phyloP scores from a whole-genome alignment of 2,329 filamentous ascomycete genomes.

The Shiraia sp. region DNA sequence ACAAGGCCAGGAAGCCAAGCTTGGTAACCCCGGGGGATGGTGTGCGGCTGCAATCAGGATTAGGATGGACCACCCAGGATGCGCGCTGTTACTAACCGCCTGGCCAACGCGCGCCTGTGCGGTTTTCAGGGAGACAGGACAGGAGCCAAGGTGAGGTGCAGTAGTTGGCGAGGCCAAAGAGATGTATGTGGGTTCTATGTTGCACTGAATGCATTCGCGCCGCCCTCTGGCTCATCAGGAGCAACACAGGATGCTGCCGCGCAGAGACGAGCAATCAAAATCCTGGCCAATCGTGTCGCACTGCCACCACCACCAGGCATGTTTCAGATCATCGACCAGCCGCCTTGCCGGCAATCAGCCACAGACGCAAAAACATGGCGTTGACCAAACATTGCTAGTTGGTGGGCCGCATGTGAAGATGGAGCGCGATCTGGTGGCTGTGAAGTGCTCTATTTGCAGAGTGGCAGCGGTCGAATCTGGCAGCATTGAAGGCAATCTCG shows the following conservation, averaged over 20 bases:
- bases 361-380: neutral
- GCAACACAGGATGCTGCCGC: slow-evolving; percentile 13
- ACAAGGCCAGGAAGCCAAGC: slow-evolving; percentile 19
- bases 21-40: slow-evolving; percentile 17
- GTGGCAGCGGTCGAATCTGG: too few relatives aligned
- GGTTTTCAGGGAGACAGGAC: neutral
- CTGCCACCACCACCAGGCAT: slow-evolving; percentile 1
- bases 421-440: too few relatives aligned
- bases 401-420: too few relatives aligned
- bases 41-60: too few relatives aligned
- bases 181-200: slow-evolving; percentile 5
- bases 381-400: neutral
- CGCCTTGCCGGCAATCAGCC: slow-evolving; percentile 1
- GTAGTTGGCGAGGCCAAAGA: slow-evolving; percentile 7
- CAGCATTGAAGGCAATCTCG: too few relatives aligned
- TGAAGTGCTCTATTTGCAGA: too few relatives aligned
- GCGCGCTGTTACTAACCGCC: slow-evolving; percentile 1
- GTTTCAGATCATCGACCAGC: slow-evolving; percentile 17
- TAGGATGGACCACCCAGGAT: slow-evolving; percentile 5
- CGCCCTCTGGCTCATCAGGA: slow-evolving; percentile 7
- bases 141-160: too few relatives aligned
- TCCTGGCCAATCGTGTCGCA: slow-evolving; percentile 11
- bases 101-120: slow-evolving; percentile 4
- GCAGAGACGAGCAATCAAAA: slow-evolving; percentile 19
- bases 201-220: slow-evolving; percentile 5